Evolutionary conservation across 306 rosid genomes (phyloP).

Genomic region (Sicyos baderoa): DNA sequence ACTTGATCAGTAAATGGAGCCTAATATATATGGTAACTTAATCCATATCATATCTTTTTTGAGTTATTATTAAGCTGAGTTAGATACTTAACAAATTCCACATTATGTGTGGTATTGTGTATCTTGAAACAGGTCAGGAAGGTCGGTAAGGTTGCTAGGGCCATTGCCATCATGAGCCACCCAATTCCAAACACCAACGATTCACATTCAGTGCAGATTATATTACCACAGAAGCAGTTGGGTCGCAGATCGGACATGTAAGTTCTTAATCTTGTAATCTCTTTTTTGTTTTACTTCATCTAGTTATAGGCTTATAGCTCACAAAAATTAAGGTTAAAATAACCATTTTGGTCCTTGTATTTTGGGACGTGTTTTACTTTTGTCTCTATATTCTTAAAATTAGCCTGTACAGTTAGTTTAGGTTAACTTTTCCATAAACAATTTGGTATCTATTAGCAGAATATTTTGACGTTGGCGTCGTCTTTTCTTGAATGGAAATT

Average conservation of each 20-base stretch:
- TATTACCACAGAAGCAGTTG: constrained; percentile 92
- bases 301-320: no score
- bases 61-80: neutral
- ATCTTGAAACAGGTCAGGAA: constrained; percentile 67
- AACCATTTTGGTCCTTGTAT: neutral
- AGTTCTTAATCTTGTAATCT: no score
- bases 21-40: neutral
- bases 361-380: neutral
- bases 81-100: no score
- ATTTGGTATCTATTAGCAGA: no score
- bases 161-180: constrained; percentile 93
- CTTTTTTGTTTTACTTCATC: no score
- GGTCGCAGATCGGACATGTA: constrained; percentile 98
- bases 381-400: neutral
- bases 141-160: constrained; percentile 95
- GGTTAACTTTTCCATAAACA: no score
- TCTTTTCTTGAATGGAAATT: no score
- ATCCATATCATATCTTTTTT: no score
- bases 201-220: constrained; percentile 83
- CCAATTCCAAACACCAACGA: constrained; percentile 84
- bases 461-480: no score
- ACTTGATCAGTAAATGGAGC: neutral
- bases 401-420: no score
- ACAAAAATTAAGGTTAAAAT: no score
- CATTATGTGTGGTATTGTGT: constrained; percentile 4